phyloP scores from a whole-genome alignment of 495 filamentous ascomycete genomes.

The Daldinia decipiens region DNA sequence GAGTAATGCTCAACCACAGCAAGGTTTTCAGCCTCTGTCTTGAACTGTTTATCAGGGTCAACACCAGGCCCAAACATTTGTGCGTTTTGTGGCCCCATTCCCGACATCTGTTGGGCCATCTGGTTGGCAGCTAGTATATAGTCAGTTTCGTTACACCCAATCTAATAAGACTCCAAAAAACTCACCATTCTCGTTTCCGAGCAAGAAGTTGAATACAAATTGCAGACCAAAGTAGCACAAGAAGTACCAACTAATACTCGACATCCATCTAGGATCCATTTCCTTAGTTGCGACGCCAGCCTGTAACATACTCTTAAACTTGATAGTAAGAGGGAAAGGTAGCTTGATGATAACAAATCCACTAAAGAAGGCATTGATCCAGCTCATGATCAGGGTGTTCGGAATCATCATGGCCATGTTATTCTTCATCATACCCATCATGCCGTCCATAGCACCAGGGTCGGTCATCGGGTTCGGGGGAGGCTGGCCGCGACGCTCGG shows the following conservation, averaged over 20 bases:
- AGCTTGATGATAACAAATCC: conserved; percentile 99
- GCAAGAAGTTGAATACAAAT: conserved; percentile 96
- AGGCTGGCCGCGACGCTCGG: conserved; percentile 83
- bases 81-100: conserved; percentile 72
- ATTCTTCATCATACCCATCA: conserved; percentile 99
- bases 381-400: conserved; percentile 98
- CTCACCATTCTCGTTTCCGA: conserved; percentile 94
- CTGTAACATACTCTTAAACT: conserved; percentile 99
- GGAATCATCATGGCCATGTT: conserved; percentile 99
- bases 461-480: conserved; percentile 95
- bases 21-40: conserved; percentile 90
- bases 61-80: conserved; percentile 93
- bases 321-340: conserved; percentile 96
- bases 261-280: conserved; percentile 97
- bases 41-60: conserved; percentile 93
- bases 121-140: conserved; percentile 81
- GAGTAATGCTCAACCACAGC: conserved; percentile 94
- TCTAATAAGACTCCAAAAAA: conserved; percentile 2
- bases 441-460: conserved; percentile 97
- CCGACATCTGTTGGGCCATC: conserved; percentile 92
- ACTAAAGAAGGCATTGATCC: conserved; percentile 99
- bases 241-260: conserved; percentile 98
- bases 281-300: conserved; percentile 94
- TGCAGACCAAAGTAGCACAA: conserved; percentile 95
- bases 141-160: conserved; percentile 21